Evolutionary conservation across 371 early-diverging fungal species (phyloP), one percentile per base, ranked within the genome.

Genomic region (Lichtheimia ramosa): DNA sequence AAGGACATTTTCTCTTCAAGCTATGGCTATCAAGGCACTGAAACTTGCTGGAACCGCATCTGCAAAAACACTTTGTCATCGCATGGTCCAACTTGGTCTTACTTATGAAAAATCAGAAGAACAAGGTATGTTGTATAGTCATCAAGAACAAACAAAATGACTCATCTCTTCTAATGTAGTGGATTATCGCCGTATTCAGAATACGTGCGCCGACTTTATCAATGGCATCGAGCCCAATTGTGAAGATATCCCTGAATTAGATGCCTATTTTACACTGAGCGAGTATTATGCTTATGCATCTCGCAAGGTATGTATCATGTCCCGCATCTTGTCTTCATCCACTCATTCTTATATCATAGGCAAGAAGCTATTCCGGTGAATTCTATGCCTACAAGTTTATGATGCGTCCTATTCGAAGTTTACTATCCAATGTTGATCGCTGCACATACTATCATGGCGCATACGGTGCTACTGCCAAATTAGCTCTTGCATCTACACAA

Each of bases 241-340:
- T 10, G 14, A 63, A 3, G 51, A 75, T 25, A 8, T 70, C 7
- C 14, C 53, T 10, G 74, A 71, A 51, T 50, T 75, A 48, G 70
- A 70, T 24, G 63, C 70, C 12, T 77, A 75, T 43, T 71, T 77
- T 25, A 54, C 64, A 1, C 20, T 77, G 7, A 75, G 77, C 43
- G 75, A 80, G 48, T 80, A 74, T 48, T 63, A 57, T 54, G 73
- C 77, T 10, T 76, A 73, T 48, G 61, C 61, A 1, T 65, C 79
- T 3, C 59, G 68, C 43, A 78, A 78, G 60, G 72, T 71, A 71
- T 34, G 15, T 12, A 4, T n/a, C 1, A 34, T 40, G 5, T 4
- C n/a, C 28, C 15, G 5, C 7, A 21, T 12, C 8, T 23, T 18
- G 6, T 24, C 20, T 12, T 21, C 2, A 18, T 7, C 13, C 16